Percentiles rank a stretch among this genome's conserved stretches.
Evolutionary conservation across 129 eudicot species (phyloP).

Genomic region (Gnaphalium uliginosum): DNA sequence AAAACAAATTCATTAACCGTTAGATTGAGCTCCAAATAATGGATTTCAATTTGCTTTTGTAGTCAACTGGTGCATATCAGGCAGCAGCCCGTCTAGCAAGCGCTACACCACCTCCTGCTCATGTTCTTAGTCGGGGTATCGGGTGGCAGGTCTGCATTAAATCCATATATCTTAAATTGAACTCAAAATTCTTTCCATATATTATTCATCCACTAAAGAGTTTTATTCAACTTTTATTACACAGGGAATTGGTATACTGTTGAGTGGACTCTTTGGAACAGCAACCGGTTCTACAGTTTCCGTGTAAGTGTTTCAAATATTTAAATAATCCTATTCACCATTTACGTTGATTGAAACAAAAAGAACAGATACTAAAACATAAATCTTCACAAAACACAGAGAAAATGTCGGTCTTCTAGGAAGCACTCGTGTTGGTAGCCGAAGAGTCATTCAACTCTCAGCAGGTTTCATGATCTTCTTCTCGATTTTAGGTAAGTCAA

Average conservation of each 20-base stretch:
- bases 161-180: neutral
- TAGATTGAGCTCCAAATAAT: neutral
- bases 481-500: conserved; percentile 73
- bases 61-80: conserved; percentile 98
- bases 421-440: conserved; percentile 99
- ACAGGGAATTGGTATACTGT: conserved; percentile 87
- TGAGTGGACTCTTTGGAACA: conserved; percentile 94
- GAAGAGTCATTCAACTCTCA: conserved; percentile 90
- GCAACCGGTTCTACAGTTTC: conserved; percentile 91
- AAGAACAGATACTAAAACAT: conserved; percentile 1
- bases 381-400: conserved; percentile 38
- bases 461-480: conserved; percentile 99
- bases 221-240: neutral
- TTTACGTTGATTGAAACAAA: neutral
- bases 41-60: conserved; percentile 1
- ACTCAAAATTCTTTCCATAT: neutral
- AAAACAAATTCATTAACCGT: too few relatives aligned
- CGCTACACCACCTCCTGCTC: conserved; percentile 99
- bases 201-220: neutral
- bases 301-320: conserved; percentile 52
- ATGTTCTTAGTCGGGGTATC: conserved; percentile 99
- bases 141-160: conserved; percentile 91
- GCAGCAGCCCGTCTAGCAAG: conserved; percentile 99
- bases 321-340: neutral
- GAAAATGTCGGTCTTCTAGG: conserved; percentile 97